phyloP scores from a whole-genome alignment of 805 yeast species.

The Nakazawaea peltata region DNA sequence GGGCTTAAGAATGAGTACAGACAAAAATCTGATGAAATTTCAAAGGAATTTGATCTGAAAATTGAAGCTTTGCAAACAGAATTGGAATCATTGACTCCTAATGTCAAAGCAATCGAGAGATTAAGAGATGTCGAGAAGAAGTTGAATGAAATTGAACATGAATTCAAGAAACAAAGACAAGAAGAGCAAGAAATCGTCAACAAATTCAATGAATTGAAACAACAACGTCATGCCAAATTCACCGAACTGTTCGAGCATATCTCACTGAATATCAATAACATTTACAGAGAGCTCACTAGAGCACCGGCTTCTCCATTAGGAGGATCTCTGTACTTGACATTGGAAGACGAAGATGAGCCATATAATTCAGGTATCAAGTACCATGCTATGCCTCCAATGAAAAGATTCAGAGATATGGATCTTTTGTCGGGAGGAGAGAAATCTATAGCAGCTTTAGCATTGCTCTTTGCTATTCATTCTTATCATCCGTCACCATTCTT shows the following conservation, averaged over 20 bases:
- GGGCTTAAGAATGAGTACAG: conserved; percentile 34
- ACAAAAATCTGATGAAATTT: conserved; percentile 16
- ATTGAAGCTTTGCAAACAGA: conserved; percentile 27
- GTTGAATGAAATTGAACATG: conserved; percentile 53
- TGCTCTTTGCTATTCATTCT: conserved; percentile 85
- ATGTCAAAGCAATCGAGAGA: conserved; percentile 71
- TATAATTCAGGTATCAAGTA: conserved; percentile 76
- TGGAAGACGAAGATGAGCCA: conserved; percentile 89
- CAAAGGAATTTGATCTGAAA: conserved; percentile 28
- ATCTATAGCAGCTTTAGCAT: conserved; percentile 91
- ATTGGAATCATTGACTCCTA: conserved; percentile 58
- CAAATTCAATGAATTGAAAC: conserved; percentile 52
- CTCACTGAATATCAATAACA: conserved; percentile 58
- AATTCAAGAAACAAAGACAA: conserved; percentile 53
- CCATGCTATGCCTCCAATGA: conserved; percentile 95
- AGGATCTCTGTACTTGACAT: conserved; percentile 84
- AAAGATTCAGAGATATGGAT: conserved; percentile 88
- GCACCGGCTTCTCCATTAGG: conserved; percentile 68
- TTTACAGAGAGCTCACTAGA: conserved; percentile 82
- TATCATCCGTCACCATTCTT: conserved; percentile 93
- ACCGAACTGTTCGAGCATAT: conserved; percentile 73
- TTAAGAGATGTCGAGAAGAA: conserved; percentile 58
- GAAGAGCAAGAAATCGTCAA: conserved; percentile 46
- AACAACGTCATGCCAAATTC: conserved; percentile 53
- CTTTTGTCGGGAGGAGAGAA: conserved; percentile 94